Conservation (phyloP, 2,329 filamentous ascomycete genomes). For the Macrophomina tecta region DNA sequence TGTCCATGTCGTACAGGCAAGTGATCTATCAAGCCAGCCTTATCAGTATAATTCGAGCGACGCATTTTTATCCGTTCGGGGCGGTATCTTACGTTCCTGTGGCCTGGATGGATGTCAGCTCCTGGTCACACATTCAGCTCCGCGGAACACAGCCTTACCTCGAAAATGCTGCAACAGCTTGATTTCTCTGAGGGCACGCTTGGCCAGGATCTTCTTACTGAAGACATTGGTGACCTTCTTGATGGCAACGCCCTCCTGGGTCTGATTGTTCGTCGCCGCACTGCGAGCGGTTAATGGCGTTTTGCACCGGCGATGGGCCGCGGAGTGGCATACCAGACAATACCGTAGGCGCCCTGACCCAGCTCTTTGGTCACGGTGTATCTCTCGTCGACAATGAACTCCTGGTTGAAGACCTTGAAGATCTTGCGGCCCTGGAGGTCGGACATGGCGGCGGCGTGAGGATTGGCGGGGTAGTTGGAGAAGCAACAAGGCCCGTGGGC, state of each 20-base stretch:
- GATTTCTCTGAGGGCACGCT: constrained; percentile 96
- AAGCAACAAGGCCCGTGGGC: neutral
- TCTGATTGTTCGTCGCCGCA: constrained; percentile 89
- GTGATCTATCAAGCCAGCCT: constrained; percentile 72
- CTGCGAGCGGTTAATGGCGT: constrained; percentile 54
- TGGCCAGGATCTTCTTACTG: constrained; percentile 99
- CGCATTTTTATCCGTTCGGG: constrained; percentile 57
- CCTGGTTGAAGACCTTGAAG: constrained; percentile 99
- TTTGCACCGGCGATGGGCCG: constrained; percentile 32
- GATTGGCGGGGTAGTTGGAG: constrained; percentile 8
- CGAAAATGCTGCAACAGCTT: constrained; percentile 98
- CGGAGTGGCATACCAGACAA: constrained; percentile 79
- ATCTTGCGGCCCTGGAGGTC: constrained; percentile 78
- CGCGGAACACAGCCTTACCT: constrained; percentile 39
- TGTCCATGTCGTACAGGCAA: constrained; percentile 99
- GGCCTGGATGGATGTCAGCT: constrained; percentile 44
- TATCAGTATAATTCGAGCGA: constrained; percentile 51
- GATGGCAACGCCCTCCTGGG: constrained; percentile 92
- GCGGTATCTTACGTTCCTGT: constrained; percentile 51
- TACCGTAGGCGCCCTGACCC: constrained; percentile 96
- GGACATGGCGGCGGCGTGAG: constrained; percentile 54
- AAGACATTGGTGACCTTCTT: constrained; percentile 99
- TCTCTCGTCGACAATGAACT: constrained; percentile 97
- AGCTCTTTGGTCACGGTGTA: constrained; percentile 99
- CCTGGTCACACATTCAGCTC: neutral